Base-by-base conservation (phyloP, 225 moss, liverwort and hornwort species). In the Sphagnum contortum region DNA sequence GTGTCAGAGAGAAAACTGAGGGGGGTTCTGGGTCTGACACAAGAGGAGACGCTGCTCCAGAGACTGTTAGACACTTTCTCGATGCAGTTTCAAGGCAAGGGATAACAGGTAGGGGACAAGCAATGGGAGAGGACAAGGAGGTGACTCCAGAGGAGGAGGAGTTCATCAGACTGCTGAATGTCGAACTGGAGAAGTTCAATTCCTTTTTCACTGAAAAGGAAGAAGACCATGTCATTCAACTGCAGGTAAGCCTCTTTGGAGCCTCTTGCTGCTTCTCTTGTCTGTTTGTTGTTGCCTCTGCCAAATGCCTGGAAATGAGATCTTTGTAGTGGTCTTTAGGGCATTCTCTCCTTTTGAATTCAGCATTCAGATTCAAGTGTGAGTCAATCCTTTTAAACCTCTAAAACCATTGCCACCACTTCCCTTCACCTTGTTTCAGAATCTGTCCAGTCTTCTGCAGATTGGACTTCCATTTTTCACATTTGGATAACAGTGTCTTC, bases 111-210 rank as follows among this genome's bases (percentile, higher is more conserved):
- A 13, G 45, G 45, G 14, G 12, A 6, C 45, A 5, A n/a, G 6
- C 6, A 5, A 12, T 9, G 52, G 52, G 9, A 9, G 60, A 13
- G 52, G 82, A 82, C 49, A 79, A 82, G 73, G 82, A 82, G 76
- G 76, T 83, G 4, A 71, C 74, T 0, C 79, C 71, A 12, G 83
- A 83, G 44, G 83, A 83, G 61, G 80, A 80, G 73, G 70, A 81
- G 59, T 94, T 94, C 68, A 65, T 94, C 53, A 76, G 76, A 3
- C 76, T 91, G 2, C 55, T 94, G 60, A 91, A 91, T 65, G 73
- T 76, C 8, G 94, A 94, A 60, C 77, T 94, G 2, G 82, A 88
- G 76, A 94, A 94, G 64, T 94, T 88, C 61, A 94, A 94, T 51
- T 72, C 76, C 5, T 94, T 94, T 48, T 94, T 91, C 47, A 76